These are phyloP conservation scores for Malassezia obtusa DNA, from an alignment of 1,284 basidiomycete genomes.

Conservation along the genomic window DNA sequence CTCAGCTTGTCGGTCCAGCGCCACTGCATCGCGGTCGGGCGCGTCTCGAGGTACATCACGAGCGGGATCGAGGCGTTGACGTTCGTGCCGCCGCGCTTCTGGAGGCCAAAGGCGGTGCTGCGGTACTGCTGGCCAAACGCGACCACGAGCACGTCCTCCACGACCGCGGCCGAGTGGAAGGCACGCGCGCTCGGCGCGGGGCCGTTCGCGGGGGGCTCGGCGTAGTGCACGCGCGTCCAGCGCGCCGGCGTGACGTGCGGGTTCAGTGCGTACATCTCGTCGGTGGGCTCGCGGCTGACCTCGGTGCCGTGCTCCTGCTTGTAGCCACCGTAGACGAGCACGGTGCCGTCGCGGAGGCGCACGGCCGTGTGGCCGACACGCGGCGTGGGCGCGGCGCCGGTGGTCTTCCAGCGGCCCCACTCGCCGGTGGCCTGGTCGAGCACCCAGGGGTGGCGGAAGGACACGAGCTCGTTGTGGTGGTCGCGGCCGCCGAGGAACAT, in stretches of 20 bases:
- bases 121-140: conserved; percentile 34
- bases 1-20: conserved; percentile 33
- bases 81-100: conserved; percentile 14
- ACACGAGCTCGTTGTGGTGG: conserved; percentile 23
- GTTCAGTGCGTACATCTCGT: conserved; percentile 37
- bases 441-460: conserved; percentile 27
- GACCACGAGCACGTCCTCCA: conserved; percentile 35
- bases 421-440: conserved; percentile 29
- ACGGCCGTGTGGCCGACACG: conserved; percentile 45
- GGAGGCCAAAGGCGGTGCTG: conserved; percentile 10
- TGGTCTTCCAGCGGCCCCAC: conserved; percentile 32
- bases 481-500: conserved; percentile 45
- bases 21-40: conserved; percentile 24
- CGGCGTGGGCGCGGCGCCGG: conserved; percentile 31
- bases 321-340: conserved; percentile 47
- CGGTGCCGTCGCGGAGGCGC: conserved; percentile 28
- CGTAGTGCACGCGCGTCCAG: conserved; percentile 19
- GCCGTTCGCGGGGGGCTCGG: conserved; percentile 14
- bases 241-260: conserved; percentile 23
- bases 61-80: conserved; percentile 3
- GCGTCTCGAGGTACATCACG: conserved; percentile 16
- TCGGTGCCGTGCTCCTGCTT: conserved; percentile 5
- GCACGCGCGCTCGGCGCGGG: conserved; percentile 24
- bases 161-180: conserved; percentile 44
- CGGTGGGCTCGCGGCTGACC: conserved; percentile 21